These are phyloP conservation scores for Apiotrichum domesticum DNA, from an alignment of 1,284 basidiomycete species.

Conservation along the genomic window DNA sequence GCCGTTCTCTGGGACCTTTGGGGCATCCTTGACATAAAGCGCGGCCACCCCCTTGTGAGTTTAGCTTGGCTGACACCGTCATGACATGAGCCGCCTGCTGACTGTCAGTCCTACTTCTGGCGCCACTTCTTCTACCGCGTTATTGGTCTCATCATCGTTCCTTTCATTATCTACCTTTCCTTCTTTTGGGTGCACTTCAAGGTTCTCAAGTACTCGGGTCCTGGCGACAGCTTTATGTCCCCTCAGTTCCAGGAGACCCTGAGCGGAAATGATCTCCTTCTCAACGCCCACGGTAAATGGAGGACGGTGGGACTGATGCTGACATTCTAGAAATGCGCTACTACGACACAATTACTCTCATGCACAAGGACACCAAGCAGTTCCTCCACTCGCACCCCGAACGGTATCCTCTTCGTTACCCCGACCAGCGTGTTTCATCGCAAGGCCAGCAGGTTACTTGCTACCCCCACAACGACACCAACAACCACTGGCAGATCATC, in stretches of 20 bases:
- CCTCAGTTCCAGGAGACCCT: conserved; percentile 97
- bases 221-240: conserved; percentile 96
- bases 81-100: neutral
- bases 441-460: conserved; percentile 99
- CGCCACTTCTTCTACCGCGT: conserved; percentile 83
- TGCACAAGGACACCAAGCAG: conserved; percentile 87
- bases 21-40: conserved; percentile 80
- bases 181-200: conserved; percentile 97
- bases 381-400: conserved; percentile 91
- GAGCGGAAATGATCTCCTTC: conserved; percentile 79
- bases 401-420: conserved; percentile 85
- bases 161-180: conserved; percentile 82
- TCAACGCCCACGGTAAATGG: conserved; percentile 72
- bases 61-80: neutral
- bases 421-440: conserved; percentile 90
- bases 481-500: conserved; percentile 94
- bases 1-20: conserved; percentile 92
- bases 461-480: conserved; percentile 64
- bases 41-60: conserved; percentile 71
- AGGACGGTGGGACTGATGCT: too few species aligned
- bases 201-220: conserved; percentile 80
- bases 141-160: conserved; percentile 79
- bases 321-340: conserved; percentile 74
- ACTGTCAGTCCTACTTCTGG: conserved; percentile 71
- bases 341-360: conserved; percentile 78